Evolutionary conservation across 169 alveolate species (phyloP).

Genomic region (Sarcocystis neurona): DNA sequence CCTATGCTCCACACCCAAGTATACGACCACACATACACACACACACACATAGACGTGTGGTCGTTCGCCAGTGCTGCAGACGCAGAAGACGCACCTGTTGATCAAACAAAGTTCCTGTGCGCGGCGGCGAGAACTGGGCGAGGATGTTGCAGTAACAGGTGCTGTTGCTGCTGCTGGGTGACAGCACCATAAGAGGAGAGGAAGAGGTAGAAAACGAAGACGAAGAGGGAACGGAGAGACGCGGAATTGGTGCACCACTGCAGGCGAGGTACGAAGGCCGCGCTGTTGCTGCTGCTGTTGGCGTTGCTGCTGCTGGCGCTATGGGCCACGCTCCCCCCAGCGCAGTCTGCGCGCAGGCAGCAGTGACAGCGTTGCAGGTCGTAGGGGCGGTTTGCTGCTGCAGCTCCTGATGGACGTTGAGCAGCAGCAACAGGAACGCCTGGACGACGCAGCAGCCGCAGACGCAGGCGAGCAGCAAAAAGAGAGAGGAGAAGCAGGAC

Average conservation of each 20-base stretch:
- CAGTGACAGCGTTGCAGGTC: not conserved
- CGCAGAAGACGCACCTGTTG: too few relatives aligned
- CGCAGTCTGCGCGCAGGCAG: too few relatives aligned
- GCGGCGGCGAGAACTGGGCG: not conserved
- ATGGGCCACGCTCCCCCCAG: too few relatives aligned
- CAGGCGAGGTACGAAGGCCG: too few relatives aligned
- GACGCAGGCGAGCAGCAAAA: not conserved
- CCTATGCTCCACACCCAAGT: too few relatives aligned
- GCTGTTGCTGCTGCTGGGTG: not conserved
- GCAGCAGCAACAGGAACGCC: not conserved
- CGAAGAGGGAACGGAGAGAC: too few relatives aligned
- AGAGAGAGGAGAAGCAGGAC: not conserved
- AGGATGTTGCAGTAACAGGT: not conserved
- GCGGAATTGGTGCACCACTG: too few relatives aligned
- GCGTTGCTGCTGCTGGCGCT: too few relatives aligned
- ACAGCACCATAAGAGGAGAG: not conserved
- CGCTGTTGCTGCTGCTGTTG: too few relatives aligned
- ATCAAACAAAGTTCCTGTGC: not conserved
- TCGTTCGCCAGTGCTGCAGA: not conserved
- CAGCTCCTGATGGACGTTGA: conserved; percentile 10
- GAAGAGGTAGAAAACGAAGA: not conserved
- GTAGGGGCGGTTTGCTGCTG: conserved; percentile 5
- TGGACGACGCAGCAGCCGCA: not conserved
- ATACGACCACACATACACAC: too few relatives aligned
- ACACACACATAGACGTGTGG: not conserved